Percentiles rank a stretch among this genome's conserved stretches.
Evolutionary conservation across 2,329 filamentous ascomycete genomes (phyloP).

Genomic region (Cladosporium velox): DNA sequence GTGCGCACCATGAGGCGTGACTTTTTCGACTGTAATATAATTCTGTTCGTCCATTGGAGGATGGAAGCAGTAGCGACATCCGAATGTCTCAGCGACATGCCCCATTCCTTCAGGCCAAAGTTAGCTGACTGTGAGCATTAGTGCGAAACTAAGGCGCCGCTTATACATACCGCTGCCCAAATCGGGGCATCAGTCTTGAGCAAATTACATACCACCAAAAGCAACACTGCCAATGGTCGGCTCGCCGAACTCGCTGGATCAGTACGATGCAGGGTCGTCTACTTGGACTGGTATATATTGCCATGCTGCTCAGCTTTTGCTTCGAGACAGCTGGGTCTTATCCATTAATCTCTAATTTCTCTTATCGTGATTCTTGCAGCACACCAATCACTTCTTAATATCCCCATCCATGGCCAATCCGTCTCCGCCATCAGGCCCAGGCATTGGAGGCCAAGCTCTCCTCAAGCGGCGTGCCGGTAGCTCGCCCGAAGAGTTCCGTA

Average conservation of each 20-base stretch:
- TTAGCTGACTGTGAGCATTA: background rate
- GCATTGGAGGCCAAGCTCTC: constrained; percentile 17
- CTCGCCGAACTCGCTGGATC: background rate
- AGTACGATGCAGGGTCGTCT: background rate
- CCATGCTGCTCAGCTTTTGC: background rate
- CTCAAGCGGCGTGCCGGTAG: constrained; percentile 21
- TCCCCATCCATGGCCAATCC: background rate
- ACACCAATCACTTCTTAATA: too few species aligned
- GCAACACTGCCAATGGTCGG: background rate
- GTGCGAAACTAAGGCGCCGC: background rate
- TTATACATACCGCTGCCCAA: background rate
- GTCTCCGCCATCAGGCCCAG: background rate
- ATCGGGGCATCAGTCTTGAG: constrained; percentile 1
- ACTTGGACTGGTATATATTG: background rate
- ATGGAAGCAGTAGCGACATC: background rate
- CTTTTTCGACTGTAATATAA: background rate
- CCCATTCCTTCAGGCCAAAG: background rate
- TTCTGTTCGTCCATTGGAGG: background rate
- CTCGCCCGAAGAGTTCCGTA: constrained; percentile 19
- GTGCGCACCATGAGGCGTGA: background rate
- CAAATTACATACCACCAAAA: background rate
- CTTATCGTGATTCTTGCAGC: background rate
- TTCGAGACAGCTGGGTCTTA: background rate
- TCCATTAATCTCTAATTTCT: background rate
- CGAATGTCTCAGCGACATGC: background rate